A percentile compares a stretch with the other conserved stretches of the same genome.
Conservation (phyloP, 164 flowering plant genomes). For the Saururus chinensis region DNA sequence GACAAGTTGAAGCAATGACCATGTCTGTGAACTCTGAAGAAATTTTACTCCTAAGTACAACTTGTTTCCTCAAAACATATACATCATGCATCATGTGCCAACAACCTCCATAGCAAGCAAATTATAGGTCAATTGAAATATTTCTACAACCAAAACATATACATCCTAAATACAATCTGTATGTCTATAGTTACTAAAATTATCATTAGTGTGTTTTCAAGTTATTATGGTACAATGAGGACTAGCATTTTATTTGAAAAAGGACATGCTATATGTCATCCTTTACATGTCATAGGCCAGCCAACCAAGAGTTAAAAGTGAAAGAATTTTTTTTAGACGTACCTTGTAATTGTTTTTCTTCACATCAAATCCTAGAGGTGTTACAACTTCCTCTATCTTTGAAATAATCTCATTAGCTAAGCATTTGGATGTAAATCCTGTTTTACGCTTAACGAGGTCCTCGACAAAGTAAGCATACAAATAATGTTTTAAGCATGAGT, state of each 20-base stretch:
- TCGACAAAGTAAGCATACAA: slow-evolving; percentile 8
- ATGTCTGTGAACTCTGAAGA: no score
- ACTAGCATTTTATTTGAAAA: no score
- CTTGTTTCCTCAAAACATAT: no score
- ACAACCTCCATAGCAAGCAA: no score
- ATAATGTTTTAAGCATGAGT: background rate
- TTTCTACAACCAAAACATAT: background rate
- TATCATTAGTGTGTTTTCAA: no score
- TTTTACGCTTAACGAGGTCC: slow-evolving; percentile 88
- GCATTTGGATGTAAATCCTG: slow-evolving; percentile 84
- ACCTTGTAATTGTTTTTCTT: slow-evolving; percentile 92
- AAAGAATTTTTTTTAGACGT: background rate
- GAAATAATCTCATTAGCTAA: slow-evolving; percentile 80
- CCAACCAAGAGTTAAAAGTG: background rate
- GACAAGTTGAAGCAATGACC: no score
- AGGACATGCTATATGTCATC: no score
- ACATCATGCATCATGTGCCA: no score
- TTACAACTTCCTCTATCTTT: slow-evolving; percentile 81
- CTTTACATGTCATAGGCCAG: background rate
- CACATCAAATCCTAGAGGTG: slow-evolving; percentile 92
- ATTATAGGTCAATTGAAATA: background rate
- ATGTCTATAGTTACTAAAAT: no score
- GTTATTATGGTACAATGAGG: no score
- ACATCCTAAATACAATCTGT: no score
- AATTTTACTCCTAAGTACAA: no score